phyloP scores from a whole-genome alignment of 352 stramenopile species.

The Pythium periplocum region DNA sequence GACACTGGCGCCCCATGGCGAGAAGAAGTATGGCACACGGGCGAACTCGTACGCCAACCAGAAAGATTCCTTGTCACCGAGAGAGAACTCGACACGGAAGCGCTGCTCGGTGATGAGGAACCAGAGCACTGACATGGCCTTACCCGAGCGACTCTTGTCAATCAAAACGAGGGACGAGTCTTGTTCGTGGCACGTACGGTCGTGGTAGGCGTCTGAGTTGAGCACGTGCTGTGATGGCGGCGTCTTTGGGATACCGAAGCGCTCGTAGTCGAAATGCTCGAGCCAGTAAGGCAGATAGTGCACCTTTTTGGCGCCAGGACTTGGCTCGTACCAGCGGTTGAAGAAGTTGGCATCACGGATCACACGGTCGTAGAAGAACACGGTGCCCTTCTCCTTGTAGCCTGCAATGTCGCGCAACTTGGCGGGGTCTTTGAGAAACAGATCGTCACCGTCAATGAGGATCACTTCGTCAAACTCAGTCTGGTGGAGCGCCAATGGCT shows the following conservation, averaged over 20 bases:
- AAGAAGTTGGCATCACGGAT: slow-evolving; percentile 44
- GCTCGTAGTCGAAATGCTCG: slow-evolving; percentile 46
- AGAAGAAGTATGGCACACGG: slow-evolving; percentile 58
- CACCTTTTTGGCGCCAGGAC: slow-evolving; percentile 19
- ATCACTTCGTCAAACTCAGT: slow-evolving; percentile 25
- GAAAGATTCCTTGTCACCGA: slow-evolving; percentile 69
- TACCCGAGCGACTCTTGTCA: slow-evolving; percentile 44
- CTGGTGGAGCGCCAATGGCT: slow-evolving; percentile 26
- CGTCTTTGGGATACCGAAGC: slow-evolving; percentile 27
- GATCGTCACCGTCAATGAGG: slow-evolving; percentile 45
- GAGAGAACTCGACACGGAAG: slow-evolving; percentile 62
- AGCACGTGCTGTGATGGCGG: slow-evolving; percentile 32
- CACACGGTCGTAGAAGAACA: slow-evolving; percentile 67
- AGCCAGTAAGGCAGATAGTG: slow-evolving; percentile 47
- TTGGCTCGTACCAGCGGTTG: slow-evolving; percentile 18
- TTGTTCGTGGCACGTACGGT: slow-evolving; percentile 48
- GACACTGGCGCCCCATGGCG: slow-evolving; percentile 54
- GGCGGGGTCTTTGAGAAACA: slow-evolving; percentile 41
- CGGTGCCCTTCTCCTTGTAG: slow-evolving; percentile 40
- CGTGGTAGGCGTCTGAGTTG: slow-evolving; percentile 35
- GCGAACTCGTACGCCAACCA: slow-evolving; percentile 71
- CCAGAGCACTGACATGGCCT: slow-evolving; percentile 57
- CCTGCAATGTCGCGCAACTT: slow-evolving; percentile 25
- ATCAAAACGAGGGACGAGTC: slow-evolving; percentile 49
- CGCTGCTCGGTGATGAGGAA: slow-evolving; percentile 61